Base-by-base conservation (phyloP, 1,284 basidiomycete species). In the Ganoderma sinense region DNA sequence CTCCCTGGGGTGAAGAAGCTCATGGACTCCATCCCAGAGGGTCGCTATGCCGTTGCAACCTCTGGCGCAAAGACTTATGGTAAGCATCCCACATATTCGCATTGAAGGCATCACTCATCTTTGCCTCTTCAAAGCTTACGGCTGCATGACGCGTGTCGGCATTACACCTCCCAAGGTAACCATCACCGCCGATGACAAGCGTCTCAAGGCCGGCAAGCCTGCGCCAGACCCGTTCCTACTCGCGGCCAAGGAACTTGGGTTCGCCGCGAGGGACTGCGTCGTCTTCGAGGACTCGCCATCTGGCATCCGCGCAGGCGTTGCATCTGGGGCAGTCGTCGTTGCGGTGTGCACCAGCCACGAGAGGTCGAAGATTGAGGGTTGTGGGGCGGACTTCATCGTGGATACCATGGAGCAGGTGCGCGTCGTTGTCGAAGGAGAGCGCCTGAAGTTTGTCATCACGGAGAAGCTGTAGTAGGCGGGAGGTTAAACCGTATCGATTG, bases 201-300 rank as follows among this genome's bases (percentile, higher is more conserved):
- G 88, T 62, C 82, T 90, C 71, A 88, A 88, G 76, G 87, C 87
- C 0, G 88, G 88, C 40, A 91, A 92, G 80, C 91, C 91, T 59
- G 87, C 88, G 29, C 91, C 90, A 4, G 90, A 93, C 78, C 91
- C 92, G 0, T 94, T 93, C 86, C 84, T 94, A 68, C 87, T 93
- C 67, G 92, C 92, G 4, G 92, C 92, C 5, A 80, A 88, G 73
- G 90, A 91, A 77, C 88, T 94, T 65, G 91, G 92, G 1, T 92
- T 84, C 75, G 81, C 84, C 16, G 85, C 89, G 20, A 79, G 81
- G 65, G 82, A 84, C 20, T 90, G 89, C 70, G 86, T 94, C 72
- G 91, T 94, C 66, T 92, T 93, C 72, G 92, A 94, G 77, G 91
- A 93, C 79, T 92, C 90, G 40, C 92, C 91, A 0, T 89, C 86